Evolutionary conservation across 306 rosid species (phyloP).

Genomic region (Cicer chorassanicum): DNA sequence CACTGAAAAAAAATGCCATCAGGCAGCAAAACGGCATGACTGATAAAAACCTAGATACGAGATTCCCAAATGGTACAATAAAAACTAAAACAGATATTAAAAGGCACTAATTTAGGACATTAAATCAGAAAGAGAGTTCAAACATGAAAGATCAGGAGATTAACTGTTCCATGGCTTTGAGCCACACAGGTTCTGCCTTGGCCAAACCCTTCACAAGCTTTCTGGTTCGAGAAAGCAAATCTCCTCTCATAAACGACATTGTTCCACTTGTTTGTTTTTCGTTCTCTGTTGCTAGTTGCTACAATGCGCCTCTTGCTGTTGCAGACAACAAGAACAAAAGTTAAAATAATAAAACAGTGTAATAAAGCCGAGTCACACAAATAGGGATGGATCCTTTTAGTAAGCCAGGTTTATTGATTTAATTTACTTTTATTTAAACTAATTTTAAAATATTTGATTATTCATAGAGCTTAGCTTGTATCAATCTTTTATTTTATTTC

Average conservation of each 20-base stretch:
- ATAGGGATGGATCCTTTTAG: neutral
- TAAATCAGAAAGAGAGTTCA: neutral
- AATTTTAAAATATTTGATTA: neutral
- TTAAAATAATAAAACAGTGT: neutral
- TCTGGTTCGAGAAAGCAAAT: conserved; percentile 68
- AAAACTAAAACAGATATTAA: neutral
- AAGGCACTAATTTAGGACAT: neutral
- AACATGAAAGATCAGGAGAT: conserved; percentile 37
- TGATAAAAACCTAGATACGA: conserved; percentile 1
- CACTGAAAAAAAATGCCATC: neutral
- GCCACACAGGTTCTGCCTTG: conserved; percentile 80
- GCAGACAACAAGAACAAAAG: conserved; percentile 14
- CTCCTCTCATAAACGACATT: conserved; percentile 84
- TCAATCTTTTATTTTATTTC: too few species aligned
- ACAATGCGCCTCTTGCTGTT: conserved; percentile 1
- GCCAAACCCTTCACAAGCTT: conserved; percentile 93
- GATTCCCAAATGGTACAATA: conserved; percentile 14
- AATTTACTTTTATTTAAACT: neutral
- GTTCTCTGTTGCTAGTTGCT: neutral
- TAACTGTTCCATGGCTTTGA: conserved; percentile 93
- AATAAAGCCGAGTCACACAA: neutral
- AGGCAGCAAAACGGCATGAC: neutral
- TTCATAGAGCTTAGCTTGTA: neutral
- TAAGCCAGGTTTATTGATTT: neutral
- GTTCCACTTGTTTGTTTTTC: conserved; percentile 33